Evolutionary conservation across 2,329 filamentous ascomycete genomes (phyloP).

Genomic region (Didymella lethalis): DNA sequence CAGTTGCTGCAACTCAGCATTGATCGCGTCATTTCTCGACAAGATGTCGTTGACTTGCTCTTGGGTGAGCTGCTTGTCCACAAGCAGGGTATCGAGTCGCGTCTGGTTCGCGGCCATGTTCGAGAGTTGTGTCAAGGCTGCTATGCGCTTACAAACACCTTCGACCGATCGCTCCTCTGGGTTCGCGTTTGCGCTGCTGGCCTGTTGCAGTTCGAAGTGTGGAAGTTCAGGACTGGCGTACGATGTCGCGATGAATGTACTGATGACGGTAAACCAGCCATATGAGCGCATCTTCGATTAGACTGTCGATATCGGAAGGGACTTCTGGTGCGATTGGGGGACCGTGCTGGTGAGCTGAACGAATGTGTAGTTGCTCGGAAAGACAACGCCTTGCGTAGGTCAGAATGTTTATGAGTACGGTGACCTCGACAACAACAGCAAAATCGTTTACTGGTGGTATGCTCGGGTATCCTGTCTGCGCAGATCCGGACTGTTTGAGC

Average conservation of each 20-base stretch:
- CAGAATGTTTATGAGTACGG: neutral
- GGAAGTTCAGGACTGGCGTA: slow-evolving; percentile 10
- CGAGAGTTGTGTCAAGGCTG: slow-evolving; percentile 32
- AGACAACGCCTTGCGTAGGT: neutral
- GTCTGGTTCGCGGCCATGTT: slow-evolving; percentile 40
- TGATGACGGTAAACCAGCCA: slow-evolving; percentile 6
- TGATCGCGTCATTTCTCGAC: slow-evolving; percentile 30
- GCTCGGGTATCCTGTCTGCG: neutral
- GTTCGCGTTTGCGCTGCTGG: slow-evolving; percentile 2
- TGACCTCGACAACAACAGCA: neutral
- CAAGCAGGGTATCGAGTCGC: slow-evolving; percentile 28
- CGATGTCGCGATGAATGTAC: neutral
- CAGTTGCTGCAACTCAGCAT: slow-evolving; percentile 32
- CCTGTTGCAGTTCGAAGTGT: slow-evolving; percentile 16
- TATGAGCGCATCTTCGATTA: neutral
- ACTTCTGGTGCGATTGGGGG: too few species aligned
- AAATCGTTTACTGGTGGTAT: neutral
- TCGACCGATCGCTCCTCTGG: neutral
- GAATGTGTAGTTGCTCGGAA: neutral
- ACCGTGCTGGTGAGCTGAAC: neutral
- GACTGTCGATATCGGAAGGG: neutral
- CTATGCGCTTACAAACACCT: slow-evolving; percentile 33
- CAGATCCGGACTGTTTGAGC: slow-evolving; percentile 11
- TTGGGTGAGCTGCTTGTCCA: slow-evolving; percentile 34
- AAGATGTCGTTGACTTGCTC: slow-evolving; percentile 33